Evolutionary conservation across 306 rosid species (phyloP).

Genomic region (Arachis stenosperma): DNA sequence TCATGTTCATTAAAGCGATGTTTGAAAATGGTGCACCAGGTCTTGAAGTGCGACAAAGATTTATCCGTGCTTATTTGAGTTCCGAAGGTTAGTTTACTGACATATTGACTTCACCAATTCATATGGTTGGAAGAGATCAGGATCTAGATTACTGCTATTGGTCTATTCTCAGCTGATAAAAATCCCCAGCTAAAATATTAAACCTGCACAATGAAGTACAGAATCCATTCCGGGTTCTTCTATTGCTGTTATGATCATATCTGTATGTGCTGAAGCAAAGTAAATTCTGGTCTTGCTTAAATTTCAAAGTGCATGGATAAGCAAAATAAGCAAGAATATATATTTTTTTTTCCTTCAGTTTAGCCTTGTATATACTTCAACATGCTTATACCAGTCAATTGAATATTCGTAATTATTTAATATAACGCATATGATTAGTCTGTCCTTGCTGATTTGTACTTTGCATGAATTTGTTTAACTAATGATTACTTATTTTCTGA

Average conservation of each 20-base stretch:
- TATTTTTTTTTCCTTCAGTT: background rate
- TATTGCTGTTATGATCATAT: background rate
- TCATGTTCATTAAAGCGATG: slow-evolving; percentile 20
- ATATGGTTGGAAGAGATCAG: slow-evolving; percentile 10
- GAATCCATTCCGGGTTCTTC: background rate
- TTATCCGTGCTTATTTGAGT: too few relatives aligned
- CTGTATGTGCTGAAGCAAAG: background rate
- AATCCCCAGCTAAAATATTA: slow-evolving; percentile 12
- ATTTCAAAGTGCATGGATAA: background rate
- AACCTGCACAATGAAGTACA: background rate
- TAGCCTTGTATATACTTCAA: background rate
- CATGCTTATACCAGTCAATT: background rate
- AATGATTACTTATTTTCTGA: slow-evolving; percentile 9
- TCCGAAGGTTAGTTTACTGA: background rate
- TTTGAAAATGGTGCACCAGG: slow-evolving; percentile 53
- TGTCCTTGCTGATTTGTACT: slow-evolving; percentile 12
- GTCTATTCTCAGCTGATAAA: slow-evolving; percentile 22
- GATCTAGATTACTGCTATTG: slow-evolving; percentile 15
- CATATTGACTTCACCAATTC: too few relatives aligned
- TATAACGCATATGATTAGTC: background rate
- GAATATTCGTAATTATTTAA: background rate
- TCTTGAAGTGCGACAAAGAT: slow-evolving; percentile 71
- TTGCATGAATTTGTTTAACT: slow-evolving; percentile 8
- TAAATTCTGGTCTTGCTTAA: background rate
- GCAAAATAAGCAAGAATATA: background rate